Evolutionary conservation across 495 filamentous ascomycete genomes (phyloP).

Genomic region (Astrothelium macrocarpum): DNA sequence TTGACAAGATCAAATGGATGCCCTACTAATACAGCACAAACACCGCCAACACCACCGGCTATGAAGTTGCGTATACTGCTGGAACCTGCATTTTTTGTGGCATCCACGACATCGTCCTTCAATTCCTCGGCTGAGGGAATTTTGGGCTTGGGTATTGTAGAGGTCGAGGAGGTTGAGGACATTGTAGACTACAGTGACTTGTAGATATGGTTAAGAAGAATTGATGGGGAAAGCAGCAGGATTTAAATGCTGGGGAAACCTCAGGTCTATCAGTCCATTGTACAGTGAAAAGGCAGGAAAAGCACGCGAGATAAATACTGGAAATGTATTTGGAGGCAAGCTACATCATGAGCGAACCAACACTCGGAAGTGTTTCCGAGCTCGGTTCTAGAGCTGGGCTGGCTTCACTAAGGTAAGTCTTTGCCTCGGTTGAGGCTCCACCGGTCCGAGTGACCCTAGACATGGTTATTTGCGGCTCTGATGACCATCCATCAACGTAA

Average conservation of each 20-base stretch:
- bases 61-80: slow-evolving; percentile 62
- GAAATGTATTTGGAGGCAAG: not conserved
- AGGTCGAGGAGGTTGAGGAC: slow-evolving; percentile 10
- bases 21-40: slow-evolving; percentile 86
- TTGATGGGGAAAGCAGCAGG: not conserved
- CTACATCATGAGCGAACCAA: not conserved
- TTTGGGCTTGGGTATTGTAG: slow-evolving; percentile 9
- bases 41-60: slow-evolving; percentile 85
- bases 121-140: slow-evolving; percentile 31
- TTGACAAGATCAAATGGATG: slow-evolving; percentile 98
- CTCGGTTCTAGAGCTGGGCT: not conserved
- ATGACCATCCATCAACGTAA: not conserved
- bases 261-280: not conserved
- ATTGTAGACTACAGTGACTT: not conserved
- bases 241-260: not conserved
- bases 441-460: not conserved
- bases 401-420: no score
- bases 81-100: slow-evolving; percentile 29
- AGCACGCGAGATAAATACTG: not conserved
- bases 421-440: not conserved
- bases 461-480: not conserved
- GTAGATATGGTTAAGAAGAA: not conserved
- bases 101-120: slow-evolving; percentile 32
- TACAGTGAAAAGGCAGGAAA: not conserved
- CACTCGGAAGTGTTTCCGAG: not conserved